Evolutionary conservation across 2,329 filamentous ascomycete genomes (phyloP), one percentile per base, ranked within the genome.

Genomic region (Alternaria dauci): DNA sequence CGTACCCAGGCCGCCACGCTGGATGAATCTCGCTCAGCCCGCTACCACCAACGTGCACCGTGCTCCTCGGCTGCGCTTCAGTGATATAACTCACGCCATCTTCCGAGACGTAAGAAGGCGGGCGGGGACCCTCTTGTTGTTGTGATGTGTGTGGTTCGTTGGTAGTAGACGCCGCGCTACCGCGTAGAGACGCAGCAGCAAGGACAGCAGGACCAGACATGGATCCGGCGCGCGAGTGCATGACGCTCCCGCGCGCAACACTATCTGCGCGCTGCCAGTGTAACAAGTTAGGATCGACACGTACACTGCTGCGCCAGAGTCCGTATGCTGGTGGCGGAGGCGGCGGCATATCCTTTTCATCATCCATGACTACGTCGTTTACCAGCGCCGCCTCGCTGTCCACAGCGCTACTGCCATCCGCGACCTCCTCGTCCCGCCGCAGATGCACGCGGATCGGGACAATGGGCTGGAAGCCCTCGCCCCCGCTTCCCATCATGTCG

Each of bases 271-370:
- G 87, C 76, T 91, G 88, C 92, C 92, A 96, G 75, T 91, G 93
- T 26, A 96, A 83, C 14, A 92, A 83, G 71, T 94, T 87, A 1
- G 93, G 93, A 71, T 96, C 91, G 32, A 93, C 90, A 48, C 91
- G 85, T 0, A 95, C 91, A 71, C 90, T 94, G 76, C 89, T 89
- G 53, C 92, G 85, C 91, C 92, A 96, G 1, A 93, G 81, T 0
- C 93, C 93, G 74, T 97, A 97, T 2, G 92, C 92, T 0, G 94
- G 93, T 4, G 94, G 93, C 8, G 84, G 74, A 1, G 65, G 67
- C 3, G 68, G 62, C 8, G 69, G 53, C 8, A 64, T 58, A 18
- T 73, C 56, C 32, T 76, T 71, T 12, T 70, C 65, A 1, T 52
- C 53, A 9, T 44, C 62, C 18, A 67, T 66, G 2, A 42, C 28